A percentile compares a stretch with the other conserved stretches of the same genome.
Evolutionary conservation across 148 eudicot genomes (phyloP).

Genomic region (Nepenthes mirabilis): DNA sequence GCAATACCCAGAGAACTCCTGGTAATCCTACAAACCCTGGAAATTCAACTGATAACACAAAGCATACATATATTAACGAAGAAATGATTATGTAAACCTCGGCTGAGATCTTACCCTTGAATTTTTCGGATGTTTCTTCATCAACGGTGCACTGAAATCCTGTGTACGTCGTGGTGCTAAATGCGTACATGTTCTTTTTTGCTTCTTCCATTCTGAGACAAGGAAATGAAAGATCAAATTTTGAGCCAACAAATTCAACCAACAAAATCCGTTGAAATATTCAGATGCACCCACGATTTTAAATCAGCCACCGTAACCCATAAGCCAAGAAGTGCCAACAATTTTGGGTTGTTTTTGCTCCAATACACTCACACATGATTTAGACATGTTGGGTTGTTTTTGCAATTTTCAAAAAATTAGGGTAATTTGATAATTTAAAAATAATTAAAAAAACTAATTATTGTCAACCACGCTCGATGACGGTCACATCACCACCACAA

Average conservation of each 20-base stretch:
- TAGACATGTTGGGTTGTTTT: no score
- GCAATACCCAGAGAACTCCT: conserved; percentile 93
- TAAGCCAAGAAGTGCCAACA: no score
- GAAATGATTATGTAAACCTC: neutral
- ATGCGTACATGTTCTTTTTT: conserved; percentile 93
- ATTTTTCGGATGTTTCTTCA: conserved; percentile 89
- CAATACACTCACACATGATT: no score
- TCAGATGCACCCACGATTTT: no score
- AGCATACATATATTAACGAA: neutral
- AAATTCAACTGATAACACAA: neutral
- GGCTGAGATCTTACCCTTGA: conserved; percentile 41
- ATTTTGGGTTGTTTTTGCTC: no score
- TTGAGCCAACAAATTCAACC: neutral
- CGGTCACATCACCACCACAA: no score
- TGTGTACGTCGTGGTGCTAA: conserved; percentile 94
- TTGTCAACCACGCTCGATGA: no score
- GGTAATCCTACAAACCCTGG: conserved; percentile 53
- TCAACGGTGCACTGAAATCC: conserved; percentile 95
- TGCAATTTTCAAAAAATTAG: no score
- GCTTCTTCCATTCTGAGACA: conserved; percentile 87
- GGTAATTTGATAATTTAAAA: no score
- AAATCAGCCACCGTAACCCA: no score
- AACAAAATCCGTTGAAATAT: no score
- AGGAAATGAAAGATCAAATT: neutral
- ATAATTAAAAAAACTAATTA: no score